Percentiles rank a stretch among this genome's conserved stretches.
These are phyloP conservation scores for Cicer yamashitae DNA, from an alignment of 306 rosid species.

Conservation along the genomic window DNA sequence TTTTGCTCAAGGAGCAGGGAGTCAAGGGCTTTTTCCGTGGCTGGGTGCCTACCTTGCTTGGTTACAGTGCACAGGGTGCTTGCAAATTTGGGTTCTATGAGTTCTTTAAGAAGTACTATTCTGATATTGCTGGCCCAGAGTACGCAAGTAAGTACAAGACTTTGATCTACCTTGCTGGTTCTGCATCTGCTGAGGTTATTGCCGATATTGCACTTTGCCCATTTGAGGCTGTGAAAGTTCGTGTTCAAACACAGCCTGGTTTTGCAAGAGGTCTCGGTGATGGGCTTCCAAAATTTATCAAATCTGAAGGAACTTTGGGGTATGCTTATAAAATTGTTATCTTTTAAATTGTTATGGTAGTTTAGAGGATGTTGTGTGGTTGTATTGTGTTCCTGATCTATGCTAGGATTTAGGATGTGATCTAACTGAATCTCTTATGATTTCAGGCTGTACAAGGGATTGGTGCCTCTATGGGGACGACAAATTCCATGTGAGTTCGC, in stretches of 20 bases:
- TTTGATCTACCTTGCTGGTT: slow-evolving; percentile 96
- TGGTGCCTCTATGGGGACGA: slow-evolving; percentile 99
- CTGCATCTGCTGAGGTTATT: slow-evolving; percentile 96
- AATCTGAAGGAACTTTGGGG: slow-evolving; percentile 90
- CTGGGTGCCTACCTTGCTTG: slow-evolving; percentile 97
- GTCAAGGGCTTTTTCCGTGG: slow-evolving; percentile 88
- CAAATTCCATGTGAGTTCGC: slow-evolving; percentile 93
- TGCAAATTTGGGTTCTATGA: slow-evolving; percentile 97
- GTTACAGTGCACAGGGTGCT: slow-evolving; percentile 99
- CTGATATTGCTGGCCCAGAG: slow-evolving; percentile 97
- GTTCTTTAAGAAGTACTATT: slow-evolving; percentile 91
- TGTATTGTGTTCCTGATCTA: slow-evolving; percentile 6
- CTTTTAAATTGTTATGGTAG: slow-evolving; percentile 7
- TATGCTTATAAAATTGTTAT: slow-evolving; percentile 45
- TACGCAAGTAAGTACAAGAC: slow-evolving; percentile 95
- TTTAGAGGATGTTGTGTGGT: not conserved
- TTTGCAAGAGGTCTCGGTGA: slow-evolving; percentile 91
- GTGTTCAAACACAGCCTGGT: slow-evolving; percentile 98
- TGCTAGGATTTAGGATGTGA: slow-evolving; percentile 15
- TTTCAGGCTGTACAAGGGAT: slow-evolving; percentile 94
- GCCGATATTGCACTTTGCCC: slow-evolving; percentile 98
- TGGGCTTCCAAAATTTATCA: slow-evolving; percentile 88
- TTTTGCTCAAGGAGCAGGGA: slow-evolving; percentile 92
- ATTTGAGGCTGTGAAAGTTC: slow-evolving; percentile 94
- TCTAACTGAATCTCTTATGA: slow-evolving; percentile 35